Base-by-base conservation (phyloP, 495 filamentous ascomycete species). In the Patellaria atrata region DNA sequence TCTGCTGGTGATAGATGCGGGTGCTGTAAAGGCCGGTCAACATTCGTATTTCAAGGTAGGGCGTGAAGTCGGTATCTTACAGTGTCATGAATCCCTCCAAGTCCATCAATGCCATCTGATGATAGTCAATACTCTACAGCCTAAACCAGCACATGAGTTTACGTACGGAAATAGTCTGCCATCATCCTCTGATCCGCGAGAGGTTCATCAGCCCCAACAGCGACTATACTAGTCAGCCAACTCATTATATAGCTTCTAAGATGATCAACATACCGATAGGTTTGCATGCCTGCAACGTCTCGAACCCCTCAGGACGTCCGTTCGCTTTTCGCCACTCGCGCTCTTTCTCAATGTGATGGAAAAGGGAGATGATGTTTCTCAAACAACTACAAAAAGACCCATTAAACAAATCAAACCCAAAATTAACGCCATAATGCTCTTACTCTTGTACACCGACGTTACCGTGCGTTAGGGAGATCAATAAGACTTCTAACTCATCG, bases 341-440 rank as follows among this genome's bases (percentile, higher is more conserved):
- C 58, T 99, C 89, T 38, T 79, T 77, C 43, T 93, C 84, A 43
- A 99, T 70, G 43, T 87, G 76, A 48, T 94, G 79, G 61, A 96
- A 96, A 56, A 94, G 67, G 16, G 83, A 79, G 35, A 96, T 70
- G 30, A 81, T 75, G 62, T 99, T 99, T 12, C 79, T 75, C 26
- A 94, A 67, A 52, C 84, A 93, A 54, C 81, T 87, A 44, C n/a
- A 25, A 10, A 13, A 28, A 25, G 32, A 23, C 11, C n/a, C 16
- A 26, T 23, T 11, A 2, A 37, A 1, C 19, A 13, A 25, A 40
- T 5, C 17, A n/a, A 28, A 21, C 19, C 15, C n/a, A 21, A 22
- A n/a, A 32, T 21, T 12, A 9, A n/a, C 10, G 34, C 25, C 13
- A 31, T 22, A 16, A 27, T 23, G 10, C 26, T 21, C 46, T 20